Evolutionary conservation across 768 basidiomycete species (phyloP).

Genomic region (Leucocoprinus sp.): DNA sequence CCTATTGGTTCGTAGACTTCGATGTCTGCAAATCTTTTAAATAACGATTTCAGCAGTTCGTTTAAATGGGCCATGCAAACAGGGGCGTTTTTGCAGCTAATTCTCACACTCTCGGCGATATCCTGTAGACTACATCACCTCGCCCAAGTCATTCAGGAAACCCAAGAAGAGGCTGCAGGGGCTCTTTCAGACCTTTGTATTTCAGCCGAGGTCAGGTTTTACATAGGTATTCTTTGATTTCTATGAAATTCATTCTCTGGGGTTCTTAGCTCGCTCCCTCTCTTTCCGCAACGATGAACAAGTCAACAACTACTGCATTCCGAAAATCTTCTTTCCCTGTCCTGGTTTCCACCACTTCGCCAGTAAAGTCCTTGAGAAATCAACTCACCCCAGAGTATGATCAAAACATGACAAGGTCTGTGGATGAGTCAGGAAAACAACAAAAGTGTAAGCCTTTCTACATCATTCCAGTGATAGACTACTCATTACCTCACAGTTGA

Average conservation of each 20-base stretch:
- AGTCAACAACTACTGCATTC: too few species aligned
- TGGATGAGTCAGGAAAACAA: background rate
- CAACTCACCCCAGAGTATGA: too few species aligned
- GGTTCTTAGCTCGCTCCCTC: background rate
- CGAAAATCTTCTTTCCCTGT: too few species aligned
- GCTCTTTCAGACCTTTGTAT: constrained; percentile 6
- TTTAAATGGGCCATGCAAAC: constrained; percentile 59
- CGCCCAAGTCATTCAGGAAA: constrained; percentile 34
- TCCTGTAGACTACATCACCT: constrained; percentile 47
- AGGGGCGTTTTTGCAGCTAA: constrained; percentile 63
- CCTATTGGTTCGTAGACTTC: constrained; percentile 40
- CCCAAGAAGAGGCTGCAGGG: constrained; percentile 18
- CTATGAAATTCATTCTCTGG: too few species aligned
- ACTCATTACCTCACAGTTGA: background rate
- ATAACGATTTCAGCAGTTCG: constrained; percentile 31
- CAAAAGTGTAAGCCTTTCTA: background rate
- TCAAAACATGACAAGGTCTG: too few species aligned
- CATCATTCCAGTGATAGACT: too few species aligned
- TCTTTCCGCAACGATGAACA: background rate
- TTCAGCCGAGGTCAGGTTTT: constrained; percentile 1
- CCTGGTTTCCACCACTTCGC: too few species aligned
- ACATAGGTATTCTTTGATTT: background rate
- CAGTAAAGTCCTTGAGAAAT: too few species aligned
- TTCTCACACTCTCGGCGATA: constrained; percentile 55
- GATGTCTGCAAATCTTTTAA: background rate